Base-by-base conservation (phyloP, 352 stramenopile genomes). In the Phytopythium helicoides region DNA sequence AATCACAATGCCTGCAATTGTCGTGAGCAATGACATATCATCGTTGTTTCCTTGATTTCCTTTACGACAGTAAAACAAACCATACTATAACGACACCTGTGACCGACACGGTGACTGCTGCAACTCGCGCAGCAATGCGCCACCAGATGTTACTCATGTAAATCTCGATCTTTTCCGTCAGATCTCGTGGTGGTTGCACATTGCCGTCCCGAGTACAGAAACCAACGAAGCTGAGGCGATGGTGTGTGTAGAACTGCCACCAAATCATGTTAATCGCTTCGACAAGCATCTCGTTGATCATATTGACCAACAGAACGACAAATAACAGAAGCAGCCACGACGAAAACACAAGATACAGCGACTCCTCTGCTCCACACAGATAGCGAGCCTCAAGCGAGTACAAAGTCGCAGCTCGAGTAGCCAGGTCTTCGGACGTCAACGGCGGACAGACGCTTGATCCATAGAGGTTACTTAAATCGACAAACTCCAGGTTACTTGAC, bases 311-410 rank as follows among this genome's bases (percentile, higher is more conserved):
- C 2, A 76, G 23, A 34, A 71, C 64, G 9, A 87, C 36, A n/a
- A 85, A 60, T 9, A 77, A 25, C 15, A 87, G 28, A 11, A 89
- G 64, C 81, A 79, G 87, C 78, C 79, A 91, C 19, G 71, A 86
- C 18, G 76, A 53, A 40, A 71, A 23, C 9, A 60, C 68, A 47
- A 91, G 58, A 50, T 91, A 91, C 22, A 89, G 47, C n/a, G 59
- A 62, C 39, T 76, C 69, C 52, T 91, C 81, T 15, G 75, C 59
- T 19, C 68, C 64, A 44, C 81, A 91, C 5, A 65, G 47, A 11
- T 86, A 73, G 2, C 19, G 48, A 21, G 69, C 64, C 16, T 87
- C 56, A 18, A 88, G 38, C 15, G 52, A 62, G 9, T 21, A 44
- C 3, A 81, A 60, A 19, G 60, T 15, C 47, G 47, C 36, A 22